Evolutionary conservation across 352 stramenopile species (phyloP), one percentile per base, ranked within the genome.

Genomic region (Pythium periplocum): DNA sequence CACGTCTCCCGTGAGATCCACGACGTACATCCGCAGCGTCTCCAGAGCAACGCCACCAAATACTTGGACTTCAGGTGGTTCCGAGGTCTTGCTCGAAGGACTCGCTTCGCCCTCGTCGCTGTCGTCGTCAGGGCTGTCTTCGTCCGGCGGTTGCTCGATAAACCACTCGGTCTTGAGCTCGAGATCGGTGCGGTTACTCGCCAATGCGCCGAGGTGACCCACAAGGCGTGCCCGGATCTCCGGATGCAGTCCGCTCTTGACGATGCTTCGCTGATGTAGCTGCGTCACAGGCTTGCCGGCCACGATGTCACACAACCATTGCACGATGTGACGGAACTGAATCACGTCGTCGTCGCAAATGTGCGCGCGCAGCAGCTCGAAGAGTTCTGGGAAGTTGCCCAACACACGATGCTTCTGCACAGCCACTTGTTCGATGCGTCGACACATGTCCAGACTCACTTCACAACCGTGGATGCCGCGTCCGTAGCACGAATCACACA

Each of bases 151-250:
- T 0, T 4, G n/a, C 62, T 87, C 73, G 4, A 71, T 58, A 55
- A 89, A 72, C 75, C 78, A 89, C 50, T 89, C 78, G 1, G 73
- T 89, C 59, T 84, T 83, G 57, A 89, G 60, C 40, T 75, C 78
- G 4, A 87, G 69, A 43, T 84, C 65, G 4, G 61, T 63, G 17
- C 78, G 75, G 38, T 84, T 68, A 41, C 78, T 89, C 36, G 75
- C 75, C 17, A 89, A 47, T 8, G 75, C 72, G 2, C 78, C 78
- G 1, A 89, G 66, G 38, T 89, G 75, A 4, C 64, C 68, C 17
- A 86, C 75, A 12, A 89, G 52, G 5, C 78, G 63, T n/a, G 78
- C 73, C 48, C 78, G 75, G 59, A 89, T 86, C 50, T 89, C 78
- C n/a, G 78, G 75, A 43, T 87, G 78, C 7, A 89, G 53, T 6